These are phyloP conservation scores for Primulina tabacum DNA, from an alignment of 257 asterid species.

Conservation along the genomic window DNA sequence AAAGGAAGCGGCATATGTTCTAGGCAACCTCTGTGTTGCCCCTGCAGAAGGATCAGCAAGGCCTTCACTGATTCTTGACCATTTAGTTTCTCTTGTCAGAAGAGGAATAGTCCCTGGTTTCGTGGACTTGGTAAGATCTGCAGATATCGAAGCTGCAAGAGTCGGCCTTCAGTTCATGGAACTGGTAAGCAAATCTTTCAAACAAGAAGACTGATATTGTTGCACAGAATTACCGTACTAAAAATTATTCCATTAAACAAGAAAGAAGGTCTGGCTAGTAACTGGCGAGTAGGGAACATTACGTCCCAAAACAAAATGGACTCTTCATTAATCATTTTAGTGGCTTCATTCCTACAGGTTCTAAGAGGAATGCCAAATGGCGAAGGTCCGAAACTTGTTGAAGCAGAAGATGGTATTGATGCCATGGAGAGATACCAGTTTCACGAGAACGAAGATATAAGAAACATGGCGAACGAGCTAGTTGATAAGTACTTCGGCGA, in stretches of 20 bases:
- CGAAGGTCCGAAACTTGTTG: slow-evolving; percentile 80
- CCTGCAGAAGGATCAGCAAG: slow-evolving; percentile 68
- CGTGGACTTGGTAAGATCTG: slow-evolving; percentile 78
- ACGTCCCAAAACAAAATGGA: neutral
- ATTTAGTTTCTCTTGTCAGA: slow-evolving; percentile 73
- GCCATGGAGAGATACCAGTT: slow-evolving; percentile 95
- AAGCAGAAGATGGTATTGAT: slow-evolving; percentile 89
- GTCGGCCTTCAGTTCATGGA: slow-evolving; percentile 92
- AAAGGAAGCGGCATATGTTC: slow-evolving; percentile 87
- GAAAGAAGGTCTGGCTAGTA: neutral
- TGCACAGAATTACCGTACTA: neutral
- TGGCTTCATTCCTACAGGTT: slow-evolving; percentile 44
- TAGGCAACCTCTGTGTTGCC: slow-evolving; percentile 84
- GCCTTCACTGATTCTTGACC: slow-evolving; percentile 68
- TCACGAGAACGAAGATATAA: slow-evolving; percentile 78
- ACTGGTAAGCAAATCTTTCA: slow-evolving; percentile 56
- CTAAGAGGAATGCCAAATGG: slow-evolving; percentile 85
- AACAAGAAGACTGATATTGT: neutral
- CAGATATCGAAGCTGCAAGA: slow-evolving; percentile 83
- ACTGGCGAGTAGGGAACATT: neutral
- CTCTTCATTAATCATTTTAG: neutral
- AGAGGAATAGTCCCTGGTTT: slow-evolving; percentile 81
- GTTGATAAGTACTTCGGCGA: slow-evolving; percentile 85
- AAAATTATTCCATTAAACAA: neutral
- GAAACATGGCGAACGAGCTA: slow-evolving; percentile 77